Evolutionary conservation across 805 yeast species (phyloP).

Genomic region (Schizosaccharomyces japonicus): DNA sequence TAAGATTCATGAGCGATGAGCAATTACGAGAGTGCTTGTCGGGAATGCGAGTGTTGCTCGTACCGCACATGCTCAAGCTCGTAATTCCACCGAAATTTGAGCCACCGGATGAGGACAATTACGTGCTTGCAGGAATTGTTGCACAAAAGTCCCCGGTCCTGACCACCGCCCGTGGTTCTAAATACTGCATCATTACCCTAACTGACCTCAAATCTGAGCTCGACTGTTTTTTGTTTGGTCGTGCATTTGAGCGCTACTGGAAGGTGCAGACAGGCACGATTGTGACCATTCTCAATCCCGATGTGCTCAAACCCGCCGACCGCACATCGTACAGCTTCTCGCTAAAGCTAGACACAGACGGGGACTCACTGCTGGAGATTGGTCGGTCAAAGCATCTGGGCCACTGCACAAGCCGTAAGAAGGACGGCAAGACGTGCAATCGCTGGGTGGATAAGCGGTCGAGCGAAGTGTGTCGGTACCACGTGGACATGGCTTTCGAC

Average conservation of each 20-base stretch:
- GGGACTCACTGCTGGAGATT: slow-evolving; percentile 38
- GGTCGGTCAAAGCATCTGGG: slow-evolving; percentile 51
- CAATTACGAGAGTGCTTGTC: slow-evolving; percentile 20
- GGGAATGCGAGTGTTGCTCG: slow-evolving; percentile 30
- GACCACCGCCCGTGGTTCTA: slow-evolving; percentile 14
- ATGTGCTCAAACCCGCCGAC: slow-evolving; percentile 18
- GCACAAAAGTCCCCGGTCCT: slow-evolving; percentile 8
- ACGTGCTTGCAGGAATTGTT: slow-evolving; percentile 54
- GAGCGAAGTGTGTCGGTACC: slow-evolving; percentile 44
- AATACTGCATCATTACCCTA: slow-evolving; percentile 36
- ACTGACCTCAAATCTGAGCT: slow-evolving; percentile 45
- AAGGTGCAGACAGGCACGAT: slow-evolving; percentile 53
- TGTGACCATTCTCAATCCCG: slow-evolving; percentile 54
- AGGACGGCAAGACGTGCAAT: slow-evolving; percentile 30
- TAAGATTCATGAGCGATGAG: slow-evolving; percentile 24
- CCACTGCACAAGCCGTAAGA: slow-evolving; percentile 30
- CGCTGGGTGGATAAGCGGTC: slow-evolving; percentile 33
- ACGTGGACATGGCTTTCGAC: slow-evolving; percentile 26
- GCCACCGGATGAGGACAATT: slow-evolving; percentile 47
- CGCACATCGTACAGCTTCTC: slow-evolving; percentile 23
- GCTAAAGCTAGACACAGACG: slow-evolving; percentile 28
- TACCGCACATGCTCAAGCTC: slow-evolving; percentile 38
- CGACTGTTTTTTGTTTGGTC: slow-evolving; percentile 38
- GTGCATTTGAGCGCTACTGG: slow-evolving; percentile 47
- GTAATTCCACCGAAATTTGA: slow-evolving; percentile 42